These are phyloP conservation scores for Venturia aucupariae DNA, from an alignment of 2,329 filamentous ascomycete genomes.

Conservation along the genomic window DNA sequence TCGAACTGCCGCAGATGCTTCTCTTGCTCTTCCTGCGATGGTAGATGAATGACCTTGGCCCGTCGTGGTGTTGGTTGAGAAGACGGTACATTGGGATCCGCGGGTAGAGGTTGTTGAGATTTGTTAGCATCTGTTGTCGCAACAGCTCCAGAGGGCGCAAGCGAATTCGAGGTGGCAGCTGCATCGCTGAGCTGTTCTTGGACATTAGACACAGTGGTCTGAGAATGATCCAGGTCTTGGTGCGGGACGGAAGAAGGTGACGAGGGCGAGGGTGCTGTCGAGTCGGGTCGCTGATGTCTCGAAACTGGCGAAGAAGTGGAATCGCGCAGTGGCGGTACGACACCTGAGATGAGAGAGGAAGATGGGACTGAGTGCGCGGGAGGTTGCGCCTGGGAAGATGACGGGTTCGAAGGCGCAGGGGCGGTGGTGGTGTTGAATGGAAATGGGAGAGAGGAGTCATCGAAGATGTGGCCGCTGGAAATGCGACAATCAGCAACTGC, in stretches of 20 bases:
- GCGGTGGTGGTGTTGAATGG: conserved; percentile 12
- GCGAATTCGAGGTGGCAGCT: background rate
- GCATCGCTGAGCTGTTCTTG: background rate
- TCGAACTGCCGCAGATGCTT: conserved; percentile 34
- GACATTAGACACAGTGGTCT: background rate
- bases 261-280: background rate
- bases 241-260: background rate
- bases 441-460: conserved; percentile 9
- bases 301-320: background rate
- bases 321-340: background rate
- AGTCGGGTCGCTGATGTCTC: background rate
- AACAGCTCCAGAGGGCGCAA: background rate
- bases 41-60: conserved; percentile 36
- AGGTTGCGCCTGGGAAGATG: background rate
- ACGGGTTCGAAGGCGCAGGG: background rate
- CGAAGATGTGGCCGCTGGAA: conserved; percentile 11
- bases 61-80: background rate
- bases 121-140: background rate
- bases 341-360: background rate
- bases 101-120: background rate
- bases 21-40: conserved; percentile 42
- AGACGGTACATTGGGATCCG: background rate
- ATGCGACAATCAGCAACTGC: conserved; percentile 7
- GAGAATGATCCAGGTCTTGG: background rate
- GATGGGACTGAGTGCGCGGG: background rate